A percentile compares a stretch with the other conserved stretches of the same genome.
Conservation (phyloP, 495 filamentous ascomycete species). For the Podospora bellae-mahoneyi region DNA sequence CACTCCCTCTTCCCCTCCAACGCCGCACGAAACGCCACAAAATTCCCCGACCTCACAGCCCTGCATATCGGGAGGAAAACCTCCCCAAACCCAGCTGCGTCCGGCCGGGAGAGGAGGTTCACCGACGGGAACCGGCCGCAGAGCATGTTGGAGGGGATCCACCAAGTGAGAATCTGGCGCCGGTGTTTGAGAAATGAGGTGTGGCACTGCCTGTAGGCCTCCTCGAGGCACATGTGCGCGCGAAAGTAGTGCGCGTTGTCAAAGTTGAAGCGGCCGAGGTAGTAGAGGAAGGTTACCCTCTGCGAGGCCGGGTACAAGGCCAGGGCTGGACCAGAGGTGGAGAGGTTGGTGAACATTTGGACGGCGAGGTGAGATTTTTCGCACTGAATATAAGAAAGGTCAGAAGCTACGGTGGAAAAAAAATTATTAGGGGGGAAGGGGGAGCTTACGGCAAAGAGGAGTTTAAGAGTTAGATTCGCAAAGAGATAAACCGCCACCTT, state of each 20-base stretch:
- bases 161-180: conserved; percentile 75
- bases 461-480: conserved; percentile 85
- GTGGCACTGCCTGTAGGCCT: conserved; percentile 77
- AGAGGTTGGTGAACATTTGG: conserved; percentile 87
- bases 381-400: conserved; percentile 38
- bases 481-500: conserved; percentile 84
- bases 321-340: conserved; percentile 73
- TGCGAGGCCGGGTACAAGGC: conserved; percentile 80
- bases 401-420: no score
- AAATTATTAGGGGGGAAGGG: no score
- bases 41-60: conserved; percentile 75
- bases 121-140: conserved; percentile 78
- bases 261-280: conserved; percentile 86
- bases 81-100: conserved; percentile 64
- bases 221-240: conserved; percentile 68
- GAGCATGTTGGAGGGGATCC: conserved; percentile 78
- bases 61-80: conserved; percentile 71
- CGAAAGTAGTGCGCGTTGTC: conserved; percentile 74
- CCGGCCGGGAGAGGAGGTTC: conserved; percentile 62
- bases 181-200: conserved; percentile 65
- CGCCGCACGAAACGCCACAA: conserved; percentile 69
- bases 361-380: conserved; percentile 64
- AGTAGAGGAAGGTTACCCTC: conserved; percentile 88
- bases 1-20: conserved; percentile 55
- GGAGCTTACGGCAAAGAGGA: conserved; percentile 70